Percentiles rank a stretch among this genome's conserved stretches.
phyloP scores from a whole-genome alignment of 768 basidiomycete genomes.

The Serendipita vermifera region DNA sequence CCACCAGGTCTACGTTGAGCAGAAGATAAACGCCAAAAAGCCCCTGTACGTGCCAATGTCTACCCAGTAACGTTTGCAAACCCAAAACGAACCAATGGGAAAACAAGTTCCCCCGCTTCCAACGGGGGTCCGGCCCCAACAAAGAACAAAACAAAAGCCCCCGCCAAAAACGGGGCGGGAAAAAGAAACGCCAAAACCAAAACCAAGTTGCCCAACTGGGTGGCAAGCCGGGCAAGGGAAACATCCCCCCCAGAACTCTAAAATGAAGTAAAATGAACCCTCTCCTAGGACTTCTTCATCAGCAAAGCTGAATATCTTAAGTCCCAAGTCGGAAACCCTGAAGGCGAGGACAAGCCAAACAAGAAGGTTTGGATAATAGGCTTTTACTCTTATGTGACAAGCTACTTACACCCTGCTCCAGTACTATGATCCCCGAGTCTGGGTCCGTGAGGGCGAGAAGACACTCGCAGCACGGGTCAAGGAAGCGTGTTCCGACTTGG shows the following conservation, averaged over 20 bases:
- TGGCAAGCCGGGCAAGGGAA: conserved; percentile 75
- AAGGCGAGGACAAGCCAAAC: conserved; percentile 94
- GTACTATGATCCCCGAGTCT: conserved; percentile 93
- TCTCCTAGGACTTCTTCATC: conserved; percentile 59
- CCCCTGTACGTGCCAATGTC: conserved; percentile 54
- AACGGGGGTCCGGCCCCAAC: conserved; percentile 98
- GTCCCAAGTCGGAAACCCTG: conserved; percentile 93
- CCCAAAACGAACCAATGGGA: too few relatives aligned
- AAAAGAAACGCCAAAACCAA: conserved; percentile 99
- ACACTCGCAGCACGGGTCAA: conserved; percentile 77
- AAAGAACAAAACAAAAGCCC: conserved; percentile 88
- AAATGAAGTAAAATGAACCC: background rate
- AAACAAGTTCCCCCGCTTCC: conserved; percentile 95
- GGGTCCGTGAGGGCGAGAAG: conserved; percentile 98
- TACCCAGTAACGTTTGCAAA: background rate
- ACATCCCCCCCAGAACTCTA: conserved; percentile 7
- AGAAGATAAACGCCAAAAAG: conserved; percentile 56
- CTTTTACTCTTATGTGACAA: background rate
- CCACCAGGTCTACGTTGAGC: conserved; percentile 68
- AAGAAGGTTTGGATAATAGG: conserved; percentile 58
- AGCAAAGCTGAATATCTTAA: conserved; percentile 81
- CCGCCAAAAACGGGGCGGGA: conserved; percentile 83
- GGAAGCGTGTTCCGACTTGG: conserved; percentile 85
- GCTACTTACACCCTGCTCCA: conserved; percentile 18
- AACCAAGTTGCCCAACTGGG: conserved; percentile 80